A percentile compares a stretch with the other conserved stretches of the same genome.
phyloP scores from a whole-genome alignment of 2,329 filamentous ascomycete genomes.

The Xylariaceae sp. region DNA sequence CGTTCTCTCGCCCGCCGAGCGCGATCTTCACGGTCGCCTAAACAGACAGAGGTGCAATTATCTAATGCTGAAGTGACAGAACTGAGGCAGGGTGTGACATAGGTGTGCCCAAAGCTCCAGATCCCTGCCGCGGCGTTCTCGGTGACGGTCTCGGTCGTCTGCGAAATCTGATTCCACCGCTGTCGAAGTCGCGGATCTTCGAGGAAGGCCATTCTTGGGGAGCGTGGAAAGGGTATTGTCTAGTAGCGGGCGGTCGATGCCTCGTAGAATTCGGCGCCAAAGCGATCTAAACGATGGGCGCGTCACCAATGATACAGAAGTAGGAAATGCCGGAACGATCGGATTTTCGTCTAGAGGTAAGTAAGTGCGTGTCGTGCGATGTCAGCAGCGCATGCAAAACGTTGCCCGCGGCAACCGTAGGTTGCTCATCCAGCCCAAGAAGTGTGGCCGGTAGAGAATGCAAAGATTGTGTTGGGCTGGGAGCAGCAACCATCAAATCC shows the following conservation, averaged over 20 bases:
- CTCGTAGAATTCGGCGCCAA: conserved; percentile 11
- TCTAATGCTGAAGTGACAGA: conserved; percentile 70
- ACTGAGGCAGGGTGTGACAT: conserved; percentile 80
- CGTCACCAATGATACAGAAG: background rate
- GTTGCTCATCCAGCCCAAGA: conserved; percentile 19
- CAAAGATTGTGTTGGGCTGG: background rate
- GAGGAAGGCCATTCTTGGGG: conserved; percentile 60
- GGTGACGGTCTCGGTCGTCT: conserved; percentile 88
- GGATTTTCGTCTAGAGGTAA: conserved; percentile 17
- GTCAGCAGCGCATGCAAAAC: conserved; percentile 23
- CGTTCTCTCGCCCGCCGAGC: conserved; percentile 71
- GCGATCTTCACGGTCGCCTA: conserved; percentile 76
- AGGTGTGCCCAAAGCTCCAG: conserved; percentile 86
- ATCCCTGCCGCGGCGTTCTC: conserved; percentile 90
- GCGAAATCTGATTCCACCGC: conserved; percentile 89
- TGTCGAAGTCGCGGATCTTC: conserved; percentile 90
- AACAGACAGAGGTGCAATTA: conserved; percentile 73
- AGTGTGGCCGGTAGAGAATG: background rate
- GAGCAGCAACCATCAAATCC: conserved; percentile 4
- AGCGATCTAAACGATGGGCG: background rate
- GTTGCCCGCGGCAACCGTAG: conserved; percentile 22
- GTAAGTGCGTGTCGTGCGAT: conserved; percentile 22
- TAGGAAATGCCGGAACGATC: background rate
- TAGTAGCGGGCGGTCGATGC: conserved; percentile 12
- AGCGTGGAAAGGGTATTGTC: conserved; percentile 7